Percentiles rank a stretch among this genome's conserved stretches.
phyloP scores from a whole-genome alignment of 139 green algal species.

The Pleodorina starrii region DNA sequence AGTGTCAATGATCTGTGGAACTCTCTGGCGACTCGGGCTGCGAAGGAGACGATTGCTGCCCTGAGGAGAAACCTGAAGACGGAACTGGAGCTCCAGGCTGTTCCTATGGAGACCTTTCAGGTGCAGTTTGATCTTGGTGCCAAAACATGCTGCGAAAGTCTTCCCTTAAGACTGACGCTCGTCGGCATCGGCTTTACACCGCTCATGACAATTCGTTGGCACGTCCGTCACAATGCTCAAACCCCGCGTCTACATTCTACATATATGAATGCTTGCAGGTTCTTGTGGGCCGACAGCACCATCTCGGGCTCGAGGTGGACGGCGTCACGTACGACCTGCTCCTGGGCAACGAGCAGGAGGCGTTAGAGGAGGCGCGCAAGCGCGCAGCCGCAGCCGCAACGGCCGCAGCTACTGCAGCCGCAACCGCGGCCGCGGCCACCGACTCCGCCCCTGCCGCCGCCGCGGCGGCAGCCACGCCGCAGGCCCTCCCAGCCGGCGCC shows the following conservation, averaged over 20 bases:
- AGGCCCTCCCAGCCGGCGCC: neutral
- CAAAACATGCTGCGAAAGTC: too few species aligned
- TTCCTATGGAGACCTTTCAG: slow-evolving; percentile 44
- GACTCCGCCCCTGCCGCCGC: neutral
- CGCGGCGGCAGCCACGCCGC: neutral
- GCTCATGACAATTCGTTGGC: too few species aligned
- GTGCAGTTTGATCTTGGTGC: neutral
- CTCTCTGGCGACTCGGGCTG: neutral
- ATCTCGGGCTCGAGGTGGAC: slow-evolving; percentile 31
- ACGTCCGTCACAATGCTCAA: too few species aligned
- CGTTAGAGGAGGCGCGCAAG: neutral
- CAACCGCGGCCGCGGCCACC: neutral
- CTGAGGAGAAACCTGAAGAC: neutral
- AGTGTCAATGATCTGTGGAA: slow-evolving; percentile 17
- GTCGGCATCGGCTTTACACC: too few species aligned
- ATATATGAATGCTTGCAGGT: slow-evolving; percentile 2
- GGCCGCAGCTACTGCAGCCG: neutral
- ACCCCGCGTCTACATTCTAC: neutral
- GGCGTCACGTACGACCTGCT: slow-evolving; percentile 34
- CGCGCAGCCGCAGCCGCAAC: neutral
- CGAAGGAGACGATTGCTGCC: neutral
- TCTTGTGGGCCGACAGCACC: slow-evolving; percentile 31
- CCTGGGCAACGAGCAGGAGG: slow-evolving; percentile 10
- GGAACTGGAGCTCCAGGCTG: neutral
- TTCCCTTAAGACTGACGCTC: too few species aligned